Percentiles rank a stretch among this genome's conserved stretches.
Evolutionary conservation across 768 basidiomycete species (phyloP).

Genomic region (Cystofilobasidium capitatum): DNA sequence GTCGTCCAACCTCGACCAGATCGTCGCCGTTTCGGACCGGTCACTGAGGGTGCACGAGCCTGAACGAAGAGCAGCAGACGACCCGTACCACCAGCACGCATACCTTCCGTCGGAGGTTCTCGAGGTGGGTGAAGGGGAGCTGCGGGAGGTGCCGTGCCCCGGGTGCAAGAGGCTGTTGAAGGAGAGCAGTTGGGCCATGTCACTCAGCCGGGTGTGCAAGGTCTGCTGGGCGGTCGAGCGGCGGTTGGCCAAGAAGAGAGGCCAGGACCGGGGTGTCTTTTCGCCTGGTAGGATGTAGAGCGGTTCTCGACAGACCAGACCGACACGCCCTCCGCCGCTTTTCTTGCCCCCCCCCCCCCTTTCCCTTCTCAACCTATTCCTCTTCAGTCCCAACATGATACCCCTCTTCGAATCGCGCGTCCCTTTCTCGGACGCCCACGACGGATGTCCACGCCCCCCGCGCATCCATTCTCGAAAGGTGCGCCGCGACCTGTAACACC

Average conservation of each 20-base stretch:
- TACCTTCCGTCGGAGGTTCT: constrained; percentile 8
- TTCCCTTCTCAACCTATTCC: no score
- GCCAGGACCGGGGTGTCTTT: not conserved
- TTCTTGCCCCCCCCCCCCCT: no score
- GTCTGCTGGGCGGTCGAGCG: constrained; percentile 6
- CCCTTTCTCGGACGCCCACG: no score
- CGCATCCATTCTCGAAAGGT: no score
- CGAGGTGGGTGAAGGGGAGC: not conserved
- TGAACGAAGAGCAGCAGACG: not conserved
- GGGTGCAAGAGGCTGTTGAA: constrained; percentile 3
- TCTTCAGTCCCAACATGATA: no score
- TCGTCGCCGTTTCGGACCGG: not conserved
- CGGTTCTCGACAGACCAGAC: no score
- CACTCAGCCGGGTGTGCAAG: not conserved
- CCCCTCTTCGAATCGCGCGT: no score
- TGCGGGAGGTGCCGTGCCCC: not conserved
- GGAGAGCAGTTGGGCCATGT: not conserved
- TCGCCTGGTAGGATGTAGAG: no score
- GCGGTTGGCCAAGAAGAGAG: not conserved
- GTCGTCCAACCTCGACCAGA: not conserved
- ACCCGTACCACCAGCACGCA: constrained; percentile 7
- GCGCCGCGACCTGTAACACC: no score
- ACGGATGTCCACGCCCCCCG: no score
- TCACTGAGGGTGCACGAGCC: not conserved
- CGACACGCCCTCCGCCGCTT: no score